Conservation (phyloP, 2,329 filamentous ascomycete genomes). For the Colletotrichum theobromicola region DNA sequence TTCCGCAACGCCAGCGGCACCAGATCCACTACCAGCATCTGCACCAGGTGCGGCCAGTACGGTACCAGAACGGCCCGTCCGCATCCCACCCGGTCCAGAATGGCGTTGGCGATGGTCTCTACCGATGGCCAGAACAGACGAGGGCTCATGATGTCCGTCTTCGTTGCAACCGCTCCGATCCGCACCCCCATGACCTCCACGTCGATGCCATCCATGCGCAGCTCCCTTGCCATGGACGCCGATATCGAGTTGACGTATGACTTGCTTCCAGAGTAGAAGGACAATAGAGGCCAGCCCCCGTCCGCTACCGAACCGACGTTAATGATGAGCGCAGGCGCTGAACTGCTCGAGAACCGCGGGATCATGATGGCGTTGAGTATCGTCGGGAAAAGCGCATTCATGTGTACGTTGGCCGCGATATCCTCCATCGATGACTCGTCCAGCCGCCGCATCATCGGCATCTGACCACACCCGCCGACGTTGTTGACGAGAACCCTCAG, state of each 20-base stretch:
- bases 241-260: constrained; percentile 11
- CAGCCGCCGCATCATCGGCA: constrained; percentile 4
- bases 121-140: constrained; percentile 9
- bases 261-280: constrained; percentile 15
- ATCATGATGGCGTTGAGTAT: constrained; percentile 4
- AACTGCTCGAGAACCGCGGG: neutral
- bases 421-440: constrained; percentile 1
- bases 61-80: constrained; percentile 3
- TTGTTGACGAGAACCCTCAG: constrained; percentile 27
- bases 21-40: neutral
- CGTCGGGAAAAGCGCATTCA: constrained; percentile 18
- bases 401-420: neutral
- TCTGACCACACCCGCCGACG: constrained; percentile 14
- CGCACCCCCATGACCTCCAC: constrained; percentile 14
- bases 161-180: constrained; percentile 9
- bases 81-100: constrained; percentile 15
- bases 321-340: constrained; percentile 12
- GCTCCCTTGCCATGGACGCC: neutral
- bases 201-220: neutral
- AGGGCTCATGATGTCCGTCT: neutral
- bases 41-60: constrained; percentile 11
- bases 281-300: constrained; percentile 6
- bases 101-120: constrained; percentile 7
- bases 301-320: constrained; percentile 16
- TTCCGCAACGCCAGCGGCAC: neutral